Conservation (phyloP, 371 early-diverging fungal genomes). For the Haplosporangium sp. region DNA sequence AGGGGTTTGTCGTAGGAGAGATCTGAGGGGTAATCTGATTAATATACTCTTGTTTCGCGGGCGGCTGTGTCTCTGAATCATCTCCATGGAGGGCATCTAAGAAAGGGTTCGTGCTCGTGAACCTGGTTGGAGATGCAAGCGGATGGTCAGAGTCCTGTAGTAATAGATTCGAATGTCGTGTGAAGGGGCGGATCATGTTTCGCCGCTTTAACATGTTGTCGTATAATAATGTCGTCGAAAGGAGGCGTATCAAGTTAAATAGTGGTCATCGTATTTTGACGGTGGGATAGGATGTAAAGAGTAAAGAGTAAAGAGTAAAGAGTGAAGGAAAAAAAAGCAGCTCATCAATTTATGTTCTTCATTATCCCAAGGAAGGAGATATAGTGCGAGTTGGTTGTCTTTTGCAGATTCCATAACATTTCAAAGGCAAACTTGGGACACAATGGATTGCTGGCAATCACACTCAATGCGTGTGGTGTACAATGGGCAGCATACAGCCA, state of each 20-base stretch:
- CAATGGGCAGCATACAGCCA: neutral
- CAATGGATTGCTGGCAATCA: neutral
- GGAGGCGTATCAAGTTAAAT: neutral
- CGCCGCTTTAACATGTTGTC: conserved; percentile 18
- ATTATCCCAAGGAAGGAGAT: neutral
- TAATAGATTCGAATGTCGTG: neutral
- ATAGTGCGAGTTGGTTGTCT: too few relatives aligned
- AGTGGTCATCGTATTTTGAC: neutral
- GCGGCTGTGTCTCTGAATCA: neutral
- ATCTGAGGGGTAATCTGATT: neutral
- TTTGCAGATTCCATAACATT: conserved; percentile 22
- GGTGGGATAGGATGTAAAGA: neutral
- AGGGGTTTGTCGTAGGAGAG: conserved; percentile 5
- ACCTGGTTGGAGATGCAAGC: neutral
- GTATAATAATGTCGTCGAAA: too few relatives aligned
- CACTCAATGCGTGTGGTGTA: neutral
- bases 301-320: neutral
- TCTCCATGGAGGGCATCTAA: conserved; percentile 9
- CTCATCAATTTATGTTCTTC: neutral
- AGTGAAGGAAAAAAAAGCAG: neutral
- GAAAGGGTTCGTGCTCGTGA: conserved; percentile 23
- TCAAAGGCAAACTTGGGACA: neutral
- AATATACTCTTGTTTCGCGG: neutral
- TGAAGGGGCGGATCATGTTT: conserved; percentile 30
- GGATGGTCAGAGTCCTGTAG: neutral